phyloP scores from a whole-genome alignment of 75 land plant genomes.

The Pinus albicaulis region DNA sequence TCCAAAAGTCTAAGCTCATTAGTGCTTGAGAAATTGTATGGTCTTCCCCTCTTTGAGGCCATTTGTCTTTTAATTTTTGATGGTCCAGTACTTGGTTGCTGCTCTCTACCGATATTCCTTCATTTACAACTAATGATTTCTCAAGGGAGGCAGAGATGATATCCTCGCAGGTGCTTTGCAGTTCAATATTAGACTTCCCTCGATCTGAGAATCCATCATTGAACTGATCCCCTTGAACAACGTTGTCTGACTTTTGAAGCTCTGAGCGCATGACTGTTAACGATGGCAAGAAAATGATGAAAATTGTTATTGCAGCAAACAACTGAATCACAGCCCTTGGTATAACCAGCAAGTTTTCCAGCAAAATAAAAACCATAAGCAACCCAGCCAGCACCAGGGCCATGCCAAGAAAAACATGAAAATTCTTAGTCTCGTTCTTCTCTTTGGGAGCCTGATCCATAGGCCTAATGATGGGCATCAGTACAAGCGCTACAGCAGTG shows the following conservation, averaged over 20 bases:
- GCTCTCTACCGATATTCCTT: background rate
- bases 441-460: background rate
- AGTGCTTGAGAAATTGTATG: constrained; percentile 26
- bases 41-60: constrained; percentile 26
- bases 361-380: constrained; percentile 26
- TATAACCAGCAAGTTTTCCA: constrained; percentile 12
- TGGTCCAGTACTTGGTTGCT: too few relatives aligned
- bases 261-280: background rate
- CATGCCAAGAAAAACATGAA: constrained; percentile 21
- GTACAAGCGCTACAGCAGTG: constrained; percentile 10
- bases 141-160: background rate
- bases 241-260: background rate
- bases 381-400: constrained; percentile 24
- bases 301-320: constrained; percentile 7
- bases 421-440: constrained; percentile 11
- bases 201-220: background rate
- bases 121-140: background rate
- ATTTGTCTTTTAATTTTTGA: background rate
- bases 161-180: background rate
- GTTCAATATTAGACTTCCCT: background rate
- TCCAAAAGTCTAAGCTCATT: constrained; percentile 30
- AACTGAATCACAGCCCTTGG: background rate
- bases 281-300: constrained; percentile 15
- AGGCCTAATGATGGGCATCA: constrained; percentile 23
- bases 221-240: background rate